Conservation (phyloP, 2,329 filamentous ascomycete genomes). For the Talaromyces sp. region DNA sequence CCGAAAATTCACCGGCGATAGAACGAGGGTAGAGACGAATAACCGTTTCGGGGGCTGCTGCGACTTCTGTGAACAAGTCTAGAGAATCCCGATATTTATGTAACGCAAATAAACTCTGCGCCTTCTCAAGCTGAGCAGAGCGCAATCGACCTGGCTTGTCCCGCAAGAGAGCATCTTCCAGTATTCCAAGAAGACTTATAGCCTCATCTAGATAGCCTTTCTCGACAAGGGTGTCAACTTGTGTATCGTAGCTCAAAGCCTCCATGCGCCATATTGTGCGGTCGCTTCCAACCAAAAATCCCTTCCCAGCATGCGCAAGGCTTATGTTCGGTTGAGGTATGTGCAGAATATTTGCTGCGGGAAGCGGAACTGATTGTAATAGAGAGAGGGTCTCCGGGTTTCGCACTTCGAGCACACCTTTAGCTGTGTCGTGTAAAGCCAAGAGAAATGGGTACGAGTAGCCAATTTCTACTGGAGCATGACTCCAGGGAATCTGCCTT, state of each 20-base stretch:
- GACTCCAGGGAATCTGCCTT: constrained; percentile 87
- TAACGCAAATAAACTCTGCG: constrained; percentile 77
- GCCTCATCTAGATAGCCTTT: constrained; percentile 82
- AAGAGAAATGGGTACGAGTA: constrained; percentile 97
- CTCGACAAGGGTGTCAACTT: constrained; percentile 79
- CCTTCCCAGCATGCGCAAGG: constrained; percentile 93
- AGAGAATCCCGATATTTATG: constrained; percentile 83
- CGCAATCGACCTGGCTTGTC: constrained; percentile 80
- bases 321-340: constrained; percentile 92
- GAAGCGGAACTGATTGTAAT: constrained; percentile 80
- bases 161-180: constrained; percentile 86
- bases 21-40: constrained; percentile 79
- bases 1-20: constrained; percentile 81
- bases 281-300: constrained; percentile 91
- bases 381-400: constrained; percentile 92
- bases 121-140: constrained; percentile 89
- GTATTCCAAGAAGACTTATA: constrained; percentile 81
- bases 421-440: constrained; percentile 78
- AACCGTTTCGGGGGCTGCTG: constrained; percentile 86
- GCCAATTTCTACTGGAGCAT: constrained; percentile 85
- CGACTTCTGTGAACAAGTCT: constrained; percentile 87
- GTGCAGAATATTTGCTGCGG: constrained; percentile 80
- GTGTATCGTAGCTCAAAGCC: constrained; percentile 85
- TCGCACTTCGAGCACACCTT: constrained; percentile 83
- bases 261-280: constrained; percentile 95